phyloP scores from a whole-genome alignment of 495 filamentous ascomycete species.

The Aspergillus biplanus region DNA sequence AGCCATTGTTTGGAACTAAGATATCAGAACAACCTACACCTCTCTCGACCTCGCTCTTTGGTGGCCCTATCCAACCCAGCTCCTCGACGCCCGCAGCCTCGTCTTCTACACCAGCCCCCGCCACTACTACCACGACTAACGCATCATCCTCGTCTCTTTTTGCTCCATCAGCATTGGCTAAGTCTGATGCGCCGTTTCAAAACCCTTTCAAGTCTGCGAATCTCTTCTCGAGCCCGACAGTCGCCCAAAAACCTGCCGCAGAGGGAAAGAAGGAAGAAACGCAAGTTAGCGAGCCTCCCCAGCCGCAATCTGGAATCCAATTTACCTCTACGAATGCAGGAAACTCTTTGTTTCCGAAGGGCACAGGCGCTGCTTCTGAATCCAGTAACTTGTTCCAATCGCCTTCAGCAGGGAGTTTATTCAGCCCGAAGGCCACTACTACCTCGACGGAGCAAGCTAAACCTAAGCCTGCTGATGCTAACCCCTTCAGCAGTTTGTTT shows the following conservation, averaged over 20 bases:
- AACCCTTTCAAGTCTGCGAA: constrained; percentile 32
- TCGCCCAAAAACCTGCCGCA: constrained; percentile 18
- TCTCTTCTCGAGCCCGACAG: constrained; percentile 22
- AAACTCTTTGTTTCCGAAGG: constrained; percentile 28
- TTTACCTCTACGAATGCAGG: constrained; percentile 15
- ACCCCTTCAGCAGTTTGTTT: constrained; percentile 37
- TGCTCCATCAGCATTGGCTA: constrained; percentile 27
- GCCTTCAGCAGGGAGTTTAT: constrained; percentile 25
- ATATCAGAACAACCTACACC: constrained; percentile 22
- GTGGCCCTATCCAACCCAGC: constrained; percentile 24
- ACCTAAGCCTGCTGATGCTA: constrained; percentile 22
- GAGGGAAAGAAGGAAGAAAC: constrained; percentile 21
- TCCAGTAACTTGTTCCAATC: constrained; percentile 26
- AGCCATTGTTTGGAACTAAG: constrained; percentile 31
- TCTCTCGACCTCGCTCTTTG: constrained; percentile 29
- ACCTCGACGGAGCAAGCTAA: constrained; percentile 24
- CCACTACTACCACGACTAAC: constrained; percentile 18
- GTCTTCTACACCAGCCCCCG: constrained; percentile 15
- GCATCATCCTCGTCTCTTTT: constrained; percentile 25
- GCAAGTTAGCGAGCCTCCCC: constrained; percentile 18
- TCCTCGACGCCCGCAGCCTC: constrained; percentile 21
- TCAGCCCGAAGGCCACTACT: constrained; percentile 29
- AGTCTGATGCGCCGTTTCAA: constrained; percentile 21
- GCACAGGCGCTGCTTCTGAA: constrained; percentile 12
- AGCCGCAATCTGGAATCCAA: constrained; percentile 21